Evolutionary conservation across 148 eudicot genomes (phyloP), one percentile per base, ranked within the genome.

Genomic region (Hydrangea macrophylla): DNA sequence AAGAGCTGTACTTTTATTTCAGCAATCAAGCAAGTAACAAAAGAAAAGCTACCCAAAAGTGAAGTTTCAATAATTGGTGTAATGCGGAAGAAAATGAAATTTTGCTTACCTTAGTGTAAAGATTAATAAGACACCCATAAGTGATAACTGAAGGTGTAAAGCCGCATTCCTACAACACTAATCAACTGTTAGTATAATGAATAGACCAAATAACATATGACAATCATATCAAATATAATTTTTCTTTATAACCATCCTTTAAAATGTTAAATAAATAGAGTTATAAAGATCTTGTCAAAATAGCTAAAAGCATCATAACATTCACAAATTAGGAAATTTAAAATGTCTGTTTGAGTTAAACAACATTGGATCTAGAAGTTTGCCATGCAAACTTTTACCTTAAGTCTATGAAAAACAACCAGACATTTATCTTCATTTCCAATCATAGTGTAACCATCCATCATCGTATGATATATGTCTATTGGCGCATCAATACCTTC

Each of bases 391-490:
- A 56, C 40, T 67, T 39, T 72, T 84, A 90, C 98, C 96, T 90
- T 85, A 65, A 94, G 89, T 65, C 98, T 86, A 51, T 83, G 78
- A 75, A 86, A 90, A 56, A 94, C 98, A 63, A 85, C 76, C 39
- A 88, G 71, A 76, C 97, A 94, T 84, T 94, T 94, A 39, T 82
- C 92, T 81, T 88, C 97, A 60, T 94, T 81, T 20, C 88, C 85
- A 77, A 79, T 75, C 92, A 88, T 90, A 57, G 97, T 86, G 76
- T 94, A 94, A 55, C 98, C 98, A 83, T 90, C 95, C 97, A 94
- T 94, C 98, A 94, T 94, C 25, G 88, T 88, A 65, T 94, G 98
- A 72, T 94, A 94, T 77, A 88, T 90, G 77, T 85, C 95, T 59
- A 88, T 82, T 37, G 95, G 84, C 65, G 96, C 98, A 83, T 94